Conservation (phyloP, 164 flowering plant species). For the Cinnamomum chago region DNA sequence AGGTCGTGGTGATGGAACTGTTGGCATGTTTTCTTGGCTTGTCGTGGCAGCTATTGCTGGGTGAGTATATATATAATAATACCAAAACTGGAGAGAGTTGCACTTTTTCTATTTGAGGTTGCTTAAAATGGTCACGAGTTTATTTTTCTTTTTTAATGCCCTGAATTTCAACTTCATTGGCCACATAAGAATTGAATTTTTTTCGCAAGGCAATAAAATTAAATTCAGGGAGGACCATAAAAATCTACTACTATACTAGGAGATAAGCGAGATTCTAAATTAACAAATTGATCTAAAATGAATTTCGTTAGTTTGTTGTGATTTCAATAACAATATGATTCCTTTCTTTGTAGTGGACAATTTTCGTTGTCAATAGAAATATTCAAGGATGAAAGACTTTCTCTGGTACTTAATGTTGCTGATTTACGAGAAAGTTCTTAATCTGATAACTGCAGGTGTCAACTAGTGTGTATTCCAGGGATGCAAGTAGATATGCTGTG, state of each 20-base stretch:
- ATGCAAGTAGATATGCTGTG: too few species aligned
- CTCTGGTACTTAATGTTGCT: not conserved
- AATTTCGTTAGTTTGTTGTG: not conserved
- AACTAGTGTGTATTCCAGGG: too few species aligned
- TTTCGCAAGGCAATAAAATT: not conserved
- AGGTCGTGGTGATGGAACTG: conserved; percentile 69
- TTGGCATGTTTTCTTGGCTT: conserved; percentile 80
- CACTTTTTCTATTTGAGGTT: too few species aligned
- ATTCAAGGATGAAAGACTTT: not conserved
- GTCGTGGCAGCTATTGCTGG: conserved; percentile 76
- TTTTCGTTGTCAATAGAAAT: not conserved
- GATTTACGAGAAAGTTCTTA: not conserved
- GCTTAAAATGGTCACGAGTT: too few species aligned
- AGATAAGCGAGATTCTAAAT: too few species aligned
- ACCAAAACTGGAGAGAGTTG: not conserved
- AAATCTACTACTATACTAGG: too few species aligned
- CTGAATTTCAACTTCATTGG: too few species aligned
- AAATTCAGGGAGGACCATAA: not conserved
- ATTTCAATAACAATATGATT: not conserved
- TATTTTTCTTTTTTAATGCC: too few species aligned
- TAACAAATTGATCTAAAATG: not conserved
- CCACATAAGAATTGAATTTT: not conserved
- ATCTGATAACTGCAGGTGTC: not conserved
- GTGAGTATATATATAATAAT: conserved; percentile 20
- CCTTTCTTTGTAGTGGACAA: not conserved